Conservation (phyloP, 176 grass and related monocot species). For the Oryza glaberrima region DNA sequence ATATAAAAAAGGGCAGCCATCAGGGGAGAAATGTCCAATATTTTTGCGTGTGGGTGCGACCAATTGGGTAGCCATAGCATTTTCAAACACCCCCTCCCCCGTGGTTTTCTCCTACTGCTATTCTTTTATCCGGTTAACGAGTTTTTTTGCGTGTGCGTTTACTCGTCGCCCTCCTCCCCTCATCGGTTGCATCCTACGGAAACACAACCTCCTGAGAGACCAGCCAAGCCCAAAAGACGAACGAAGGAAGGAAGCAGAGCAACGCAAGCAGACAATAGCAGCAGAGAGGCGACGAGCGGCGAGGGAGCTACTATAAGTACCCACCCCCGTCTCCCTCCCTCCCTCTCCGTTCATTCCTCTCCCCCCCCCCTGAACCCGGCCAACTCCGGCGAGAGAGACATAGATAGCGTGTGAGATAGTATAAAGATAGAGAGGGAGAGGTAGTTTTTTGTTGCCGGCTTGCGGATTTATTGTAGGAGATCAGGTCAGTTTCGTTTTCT, state of each 20-base stretch:
- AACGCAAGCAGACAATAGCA: not conserved
- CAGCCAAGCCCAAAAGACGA: not conserved
- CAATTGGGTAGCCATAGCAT: too few relatives aligned
- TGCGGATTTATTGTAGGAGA: not conserved
- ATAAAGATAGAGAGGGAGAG: not conserved
- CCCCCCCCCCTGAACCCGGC: not conserved
- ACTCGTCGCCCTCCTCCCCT: not conserved
- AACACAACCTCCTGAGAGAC: not conserved
- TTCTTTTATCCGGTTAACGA: not conserved
- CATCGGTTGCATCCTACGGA: not conserved
- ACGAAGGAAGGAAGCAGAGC: too few relatives aligned
- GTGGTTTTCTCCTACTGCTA: not conserved
- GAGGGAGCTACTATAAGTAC: conserved; percentile 34
- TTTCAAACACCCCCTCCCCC: too few relatives aligned
- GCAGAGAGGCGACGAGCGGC: not conserved
- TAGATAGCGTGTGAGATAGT: not conserved
- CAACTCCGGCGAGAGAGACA: not conserved
- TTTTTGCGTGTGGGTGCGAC: too few relatives aligned
- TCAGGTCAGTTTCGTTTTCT: not conserved
- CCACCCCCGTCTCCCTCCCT: not conserved
- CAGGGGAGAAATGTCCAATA: too few relatives aligned
- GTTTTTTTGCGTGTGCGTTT: conserved; percentile 44
- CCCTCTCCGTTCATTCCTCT: conserved; percentile 7
- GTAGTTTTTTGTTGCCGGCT: not conserved
- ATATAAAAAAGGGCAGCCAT: too few relatives aligned